These are phyloP conservation scores for Talaromyces thailandensis DNA, from an alignment of 495 filamentous ascomycete genomes.

Conservation along the genomic window DNA sequence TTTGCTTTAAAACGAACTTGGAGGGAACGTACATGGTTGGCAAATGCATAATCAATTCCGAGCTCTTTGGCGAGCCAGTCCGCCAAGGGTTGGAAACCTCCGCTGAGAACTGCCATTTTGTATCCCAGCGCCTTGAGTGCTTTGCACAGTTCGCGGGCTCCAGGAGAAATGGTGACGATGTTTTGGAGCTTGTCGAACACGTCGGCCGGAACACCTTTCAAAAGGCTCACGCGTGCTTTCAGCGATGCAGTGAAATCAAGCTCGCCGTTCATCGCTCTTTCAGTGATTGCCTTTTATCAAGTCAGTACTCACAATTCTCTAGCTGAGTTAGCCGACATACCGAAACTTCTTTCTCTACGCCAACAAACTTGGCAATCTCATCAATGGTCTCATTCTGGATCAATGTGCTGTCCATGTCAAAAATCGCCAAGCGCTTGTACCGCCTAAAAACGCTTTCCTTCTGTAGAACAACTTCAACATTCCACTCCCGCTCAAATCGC, in stretches of 20 bases:
- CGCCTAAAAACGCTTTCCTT: constrained; percentile 60
- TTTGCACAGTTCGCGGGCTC: constrained; percentile 62
- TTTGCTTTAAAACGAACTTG: neutral
- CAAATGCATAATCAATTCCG: constrained; percentile 76
- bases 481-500: constrained; percentile 79
- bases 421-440: constrained; percentile 75
- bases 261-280: constrained; percentile 90
- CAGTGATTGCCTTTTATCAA: constrained; percentile 62
- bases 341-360: constrained; percentile 59
- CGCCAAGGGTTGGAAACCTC: constrained; percentile 84
- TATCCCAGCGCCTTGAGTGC: constrained; percentile 67
- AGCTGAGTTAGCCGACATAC: constrained; percentile 30
- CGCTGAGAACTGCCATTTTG: constrained; percentile 82
- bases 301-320: constrained; percentile 8
- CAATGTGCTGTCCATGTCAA: constrained; percentile 97
- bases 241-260: constrained; percentile 85
- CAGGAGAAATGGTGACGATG: constrained; percentile 69
- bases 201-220: constrained; percentile 67
- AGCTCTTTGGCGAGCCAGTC: constrained; percentile 73
- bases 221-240: constrained; percentile 64
- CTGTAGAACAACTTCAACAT: constrained; percentile 72
- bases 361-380: constrained; percentile 74
- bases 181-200: constrained; percentile 72
- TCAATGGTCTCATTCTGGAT: constrained; percentile 97
- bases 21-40: constrained; percentile 58